Evolutionary conservation across 108 stramenopile genomes (phyloP).

Genomic region (Cyclotella atomus): DNA sequence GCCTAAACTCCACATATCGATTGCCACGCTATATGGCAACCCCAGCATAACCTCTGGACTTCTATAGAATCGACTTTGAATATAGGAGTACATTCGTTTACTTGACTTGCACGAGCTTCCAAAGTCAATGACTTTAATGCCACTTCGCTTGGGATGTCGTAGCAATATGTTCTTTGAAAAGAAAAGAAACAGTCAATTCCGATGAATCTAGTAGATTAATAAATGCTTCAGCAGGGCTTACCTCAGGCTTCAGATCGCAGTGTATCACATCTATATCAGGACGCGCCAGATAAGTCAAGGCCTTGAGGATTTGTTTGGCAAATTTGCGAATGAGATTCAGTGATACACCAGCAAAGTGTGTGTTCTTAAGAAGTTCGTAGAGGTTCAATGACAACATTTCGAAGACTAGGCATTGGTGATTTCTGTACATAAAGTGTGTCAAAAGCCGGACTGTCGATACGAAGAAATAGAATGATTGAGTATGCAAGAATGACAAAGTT

Average conservation of each 20-base stretch:
- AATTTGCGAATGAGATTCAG: constrained; percentile 97
- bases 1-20: constrained; percentile 99
- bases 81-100: constrained; percentile 96
- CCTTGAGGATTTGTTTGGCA: constrained; percentile 94
- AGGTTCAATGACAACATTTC: constrained; percentile 98
- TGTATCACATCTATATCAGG: constrained; percentile 95
- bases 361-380: constrained; percentile 96
- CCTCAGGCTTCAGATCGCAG: constrained; percentile 99
- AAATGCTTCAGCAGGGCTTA: constrained; percentile 30
- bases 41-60: constrained; percentile 99
- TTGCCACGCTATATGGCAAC: constrained; percentile 91
- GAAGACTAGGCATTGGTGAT: constrained; percentile 97
- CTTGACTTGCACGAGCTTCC: constrained; percentile 93
- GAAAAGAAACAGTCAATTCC: too few species aligned
- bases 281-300: constrained; percentile 87
- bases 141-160: constrained; percentile 92
- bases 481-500: not conserved
- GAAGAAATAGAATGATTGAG: not conserved
- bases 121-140: constrained; percentile 98
- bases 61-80: constrained; percentile 98
- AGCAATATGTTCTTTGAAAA: constrained; percentile 98
- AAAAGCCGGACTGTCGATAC: constrained; percentile 79
- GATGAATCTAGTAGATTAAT: not conserved
- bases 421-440: constrained; percentile 90
- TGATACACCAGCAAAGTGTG: constrained; percentile 96